Conservation (phyloP, 2,329 filamentous ascomycete species). For the Chrysoporthe austroafricana region DNA sequence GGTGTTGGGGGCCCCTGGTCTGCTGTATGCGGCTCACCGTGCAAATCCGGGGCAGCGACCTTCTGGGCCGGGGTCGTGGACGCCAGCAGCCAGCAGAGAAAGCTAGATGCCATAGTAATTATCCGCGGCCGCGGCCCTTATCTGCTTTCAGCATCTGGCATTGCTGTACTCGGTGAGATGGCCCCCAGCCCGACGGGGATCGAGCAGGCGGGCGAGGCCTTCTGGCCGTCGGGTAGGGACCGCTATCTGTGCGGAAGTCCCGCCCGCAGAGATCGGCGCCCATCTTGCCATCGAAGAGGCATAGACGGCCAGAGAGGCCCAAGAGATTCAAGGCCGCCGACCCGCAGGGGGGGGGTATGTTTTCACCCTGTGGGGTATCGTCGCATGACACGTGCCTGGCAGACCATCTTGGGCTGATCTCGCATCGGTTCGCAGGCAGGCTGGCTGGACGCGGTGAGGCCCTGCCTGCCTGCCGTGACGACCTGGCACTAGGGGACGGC, state of each 20-base stretch:
- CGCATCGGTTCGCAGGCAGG: slow-evolving; percentile 2
- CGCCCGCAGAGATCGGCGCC: slow-evolving; percentile 2
- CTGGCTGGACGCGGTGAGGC: slow-evolving; percentile 6
- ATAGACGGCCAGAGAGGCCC: background rate
- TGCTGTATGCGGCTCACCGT: slow-evolving; percentile 23
- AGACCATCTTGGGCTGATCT: slow-evolving; percentile 25
- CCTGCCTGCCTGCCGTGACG: slow-evolving; percentile 12
- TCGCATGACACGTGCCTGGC: slow-evolving; percentile 26
- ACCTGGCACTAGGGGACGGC: background rate
- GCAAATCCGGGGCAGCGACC: slow-evolving; percentile 29
- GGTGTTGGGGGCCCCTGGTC: slow-evolving; percentile 23
- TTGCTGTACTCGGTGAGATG: background rate
- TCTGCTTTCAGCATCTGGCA: slow-evolving; percentile 5
- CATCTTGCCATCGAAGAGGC: background rate
- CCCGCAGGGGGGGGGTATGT: slow-evolving; percentile 19
- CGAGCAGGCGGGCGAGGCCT: background rate
- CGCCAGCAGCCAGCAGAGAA: slow-evolving; percentile 14
- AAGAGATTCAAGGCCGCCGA: background rate
- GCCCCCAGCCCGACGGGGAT: background rate
- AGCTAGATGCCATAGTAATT: slow-evolving; percentile 2
- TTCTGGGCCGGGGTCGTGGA: slow-evolving; percentile 25
- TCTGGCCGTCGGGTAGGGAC: background rate
- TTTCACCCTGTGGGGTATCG: slow-evolving; percentile 25
- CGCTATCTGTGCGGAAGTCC: background rate
- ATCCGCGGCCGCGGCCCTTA: slow-evolving; percentile 24